Percentiles rank a stretch among this genome's conserved stretches.
These are phyloP conservation scores for Fulvia fulva DNA, from an alignment of 2,329 filamentous ascomycete genomes.

Conservation along the genomic window DNA sequence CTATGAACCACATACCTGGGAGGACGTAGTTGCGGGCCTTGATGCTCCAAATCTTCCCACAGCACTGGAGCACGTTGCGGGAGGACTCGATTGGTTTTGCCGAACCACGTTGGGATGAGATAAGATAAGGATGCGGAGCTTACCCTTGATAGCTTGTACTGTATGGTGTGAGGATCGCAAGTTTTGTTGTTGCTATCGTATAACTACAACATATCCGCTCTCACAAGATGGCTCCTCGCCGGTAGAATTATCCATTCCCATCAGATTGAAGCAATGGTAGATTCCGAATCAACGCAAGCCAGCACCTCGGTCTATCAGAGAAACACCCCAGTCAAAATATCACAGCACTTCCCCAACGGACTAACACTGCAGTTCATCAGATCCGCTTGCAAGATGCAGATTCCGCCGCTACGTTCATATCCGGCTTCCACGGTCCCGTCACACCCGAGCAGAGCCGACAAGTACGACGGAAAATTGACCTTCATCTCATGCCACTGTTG, in stretches of 20 bases:
- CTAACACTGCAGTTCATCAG: conserved; percentile 6
- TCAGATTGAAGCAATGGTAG: too few species aligned
- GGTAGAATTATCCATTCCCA: too few species aligned
- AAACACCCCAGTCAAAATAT: neutral
- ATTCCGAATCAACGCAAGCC: too few species aligned
- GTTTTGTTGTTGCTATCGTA: too few species aligned
- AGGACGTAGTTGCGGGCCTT: too few species aligned
- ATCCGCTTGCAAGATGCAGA: conserved; percentile 9
- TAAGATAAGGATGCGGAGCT: neutral
- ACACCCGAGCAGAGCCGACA: conserved; percentile 7
- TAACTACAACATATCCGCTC: too few species aligned
- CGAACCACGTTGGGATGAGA: neutral
- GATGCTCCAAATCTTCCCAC: too few species aligned
- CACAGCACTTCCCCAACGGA: neutral
- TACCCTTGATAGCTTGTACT: neutral
- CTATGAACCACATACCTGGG: too few species aligned
- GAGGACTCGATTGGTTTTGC: too few species aligned
- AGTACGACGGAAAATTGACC: conserved; percentile 11
- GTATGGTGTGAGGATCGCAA: neutral
- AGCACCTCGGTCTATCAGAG: neutral
- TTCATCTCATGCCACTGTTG: conserved; percentile 12
- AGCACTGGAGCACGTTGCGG: too few species aligned
- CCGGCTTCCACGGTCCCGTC: conserved; percentile 5
- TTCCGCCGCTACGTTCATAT: conserved; percentile 5
- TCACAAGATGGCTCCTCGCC: too few species aligned